phyloP scores from a whole-genome alignment of 2,329 filamentous ascomycete species.

The Nemania diffusa region DNA sequence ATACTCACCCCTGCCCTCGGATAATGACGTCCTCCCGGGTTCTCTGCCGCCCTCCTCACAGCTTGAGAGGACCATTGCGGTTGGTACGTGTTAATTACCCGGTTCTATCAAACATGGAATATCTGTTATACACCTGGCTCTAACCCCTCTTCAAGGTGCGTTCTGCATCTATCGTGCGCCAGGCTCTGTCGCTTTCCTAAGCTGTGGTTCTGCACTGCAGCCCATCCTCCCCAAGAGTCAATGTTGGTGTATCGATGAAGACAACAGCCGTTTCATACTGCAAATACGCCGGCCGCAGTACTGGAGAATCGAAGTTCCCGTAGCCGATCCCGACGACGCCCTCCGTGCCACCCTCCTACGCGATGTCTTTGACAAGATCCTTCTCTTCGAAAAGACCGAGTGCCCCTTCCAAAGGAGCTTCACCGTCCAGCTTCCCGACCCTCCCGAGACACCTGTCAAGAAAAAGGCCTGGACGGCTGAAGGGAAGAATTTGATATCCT shows the following conservation, averaged over 20 bases:
- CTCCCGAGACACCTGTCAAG: conserved; percentile 70
- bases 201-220: conserved; percentile 83
- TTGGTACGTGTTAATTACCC: conserved; percentile 63
- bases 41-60: conserved; percentile 46
- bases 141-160: conserved; percentile 61
- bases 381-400: conserved; percentile 87
- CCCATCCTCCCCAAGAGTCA: conserved; percentile 90
- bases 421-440: conserved; percentile 76
- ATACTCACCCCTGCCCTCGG: conserved; percentile 46
- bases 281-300: conserved; percentile 85
- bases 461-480: conserved; percentile 76
- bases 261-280: conserved; percentile 83
- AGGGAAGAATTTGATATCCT: conserved; percentile 52
- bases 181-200: conserved; percentile 87
- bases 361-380: conserved; percentile 73
- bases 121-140: conserved; percentile 5
- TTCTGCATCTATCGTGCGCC: conserved; percentile 88
- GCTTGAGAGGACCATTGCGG: conserved; percentile 71
- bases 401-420: conserved; percentile 87
- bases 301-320: conserved; percentile 88
- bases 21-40: conserved; percentile 48
- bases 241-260: conserved; percentile 91
- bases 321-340: conserved; percentile 70
- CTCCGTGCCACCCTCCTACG: conserved; percentile 74
- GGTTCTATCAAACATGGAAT: not conserved